Evolutionary conservation across 2,329 filamentous ascomycete species (phyloP).

Genomic region (Diaporthe humulicola): DNA sequence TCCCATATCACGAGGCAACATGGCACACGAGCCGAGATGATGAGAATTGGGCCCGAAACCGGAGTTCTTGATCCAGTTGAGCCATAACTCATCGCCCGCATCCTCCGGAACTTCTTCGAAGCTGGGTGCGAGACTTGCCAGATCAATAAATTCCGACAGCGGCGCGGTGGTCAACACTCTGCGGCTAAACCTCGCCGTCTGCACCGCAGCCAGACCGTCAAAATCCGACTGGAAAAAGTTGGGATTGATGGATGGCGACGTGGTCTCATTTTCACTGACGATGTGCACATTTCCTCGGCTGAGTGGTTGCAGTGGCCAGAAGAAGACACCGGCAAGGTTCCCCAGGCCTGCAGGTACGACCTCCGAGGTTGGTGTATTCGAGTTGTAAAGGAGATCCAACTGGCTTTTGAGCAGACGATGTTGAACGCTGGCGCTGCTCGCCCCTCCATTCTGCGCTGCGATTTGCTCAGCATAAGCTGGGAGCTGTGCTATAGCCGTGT

Average conservation of each 20-base stretch:
- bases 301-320: conserved; percentile 44
- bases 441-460: conserved; percentile 1
- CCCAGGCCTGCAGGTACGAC: background rate
- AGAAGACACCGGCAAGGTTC: conserved; percentile 29
- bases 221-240: conserved; percentile 43
- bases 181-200: conserved; percentile 38
- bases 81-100: conserved; percentile 38
- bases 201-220: conserved; percentile 42
- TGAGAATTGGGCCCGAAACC: conserved; percentile 41
- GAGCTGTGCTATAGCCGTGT: conserved; percentile 5
- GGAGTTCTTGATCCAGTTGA: conserved; percentile 39
- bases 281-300: conserved; percentile 45
- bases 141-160: conserved; percentile 39
- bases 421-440: conserved; percentile 6
- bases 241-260: conserved; percentile 42
- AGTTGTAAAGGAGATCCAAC: conserved; percentile 7
- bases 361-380: conserved; percentile 4
- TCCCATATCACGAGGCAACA: conserved; percentile 43
- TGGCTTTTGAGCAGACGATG: conserved; percentile 1
- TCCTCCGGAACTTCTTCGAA: conserved; percentile 42
- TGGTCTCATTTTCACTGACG: conserved; percentile 40
- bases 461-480: background rate
- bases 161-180: conserved; percentile 41
- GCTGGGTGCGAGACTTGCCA: conserved; percentile 40
- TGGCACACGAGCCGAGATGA: conserved; percentile 44